Percentiles rank a stretch among this genome's conserved stretches.
These are phyloP conservation scores for Cutaneotrichosporon sp. DNA, from an alignment of 1,284 basidiomycete species.

Conservation along the genomic window DNA sequence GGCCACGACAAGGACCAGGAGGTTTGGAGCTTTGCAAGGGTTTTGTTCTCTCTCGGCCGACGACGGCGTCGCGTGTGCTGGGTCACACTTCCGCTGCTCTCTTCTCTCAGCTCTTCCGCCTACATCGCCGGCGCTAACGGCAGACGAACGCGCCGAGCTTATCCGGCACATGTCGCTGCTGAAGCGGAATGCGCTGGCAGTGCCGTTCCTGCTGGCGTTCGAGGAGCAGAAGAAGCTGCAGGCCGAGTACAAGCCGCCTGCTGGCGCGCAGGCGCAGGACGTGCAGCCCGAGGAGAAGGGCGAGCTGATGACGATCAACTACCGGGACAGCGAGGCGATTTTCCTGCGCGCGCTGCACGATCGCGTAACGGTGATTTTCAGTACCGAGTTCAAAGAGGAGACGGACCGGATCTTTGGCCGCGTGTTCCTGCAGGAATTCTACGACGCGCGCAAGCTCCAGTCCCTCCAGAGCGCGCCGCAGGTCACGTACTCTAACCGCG, in stretches of 20 bases:
- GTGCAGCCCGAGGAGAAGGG: constrained; percentile 53
- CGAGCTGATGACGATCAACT: constrained; percentile 87
- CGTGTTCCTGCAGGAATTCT: constrained; percentile 98
- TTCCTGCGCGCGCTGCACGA: constrained; percentile 89
- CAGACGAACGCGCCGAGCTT: constrained; percentile 73
- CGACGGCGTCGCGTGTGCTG: neutral
- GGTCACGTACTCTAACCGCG: constrained; percentile 92
- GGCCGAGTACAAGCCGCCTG: constrained; percentile 46
- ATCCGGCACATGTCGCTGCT: constrained; percentile 78
- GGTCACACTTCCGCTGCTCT: neutral
- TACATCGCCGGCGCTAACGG: neutral
- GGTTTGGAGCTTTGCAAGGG: too few species aligned
- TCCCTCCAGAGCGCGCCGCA: constrained; percentile 96
- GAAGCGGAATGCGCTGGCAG: constrained; percentile 91
- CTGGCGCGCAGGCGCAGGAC: constrained; percentile 49
- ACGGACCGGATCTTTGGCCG: constrained; percentile 96
- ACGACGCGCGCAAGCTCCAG: constrained; percentile 88
- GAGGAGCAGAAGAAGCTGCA: constrained; percentile 80
- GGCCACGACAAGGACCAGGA: too few species aligned
- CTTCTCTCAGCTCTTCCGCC: too few species aligned
- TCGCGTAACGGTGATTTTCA: constrained; percentile 97
- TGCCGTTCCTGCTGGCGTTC: constrained; percentile 90
- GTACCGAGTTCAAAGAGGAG: constrained; percentile 94
- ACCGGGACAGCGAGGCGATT: constrained; percentile 94
- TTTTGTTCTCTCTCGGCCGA: too few species aligned